Base-by-base conservation (phyloP, 495 filamentous ascomycete genomes). In the Aspergillus coremiiformis region DNA sequence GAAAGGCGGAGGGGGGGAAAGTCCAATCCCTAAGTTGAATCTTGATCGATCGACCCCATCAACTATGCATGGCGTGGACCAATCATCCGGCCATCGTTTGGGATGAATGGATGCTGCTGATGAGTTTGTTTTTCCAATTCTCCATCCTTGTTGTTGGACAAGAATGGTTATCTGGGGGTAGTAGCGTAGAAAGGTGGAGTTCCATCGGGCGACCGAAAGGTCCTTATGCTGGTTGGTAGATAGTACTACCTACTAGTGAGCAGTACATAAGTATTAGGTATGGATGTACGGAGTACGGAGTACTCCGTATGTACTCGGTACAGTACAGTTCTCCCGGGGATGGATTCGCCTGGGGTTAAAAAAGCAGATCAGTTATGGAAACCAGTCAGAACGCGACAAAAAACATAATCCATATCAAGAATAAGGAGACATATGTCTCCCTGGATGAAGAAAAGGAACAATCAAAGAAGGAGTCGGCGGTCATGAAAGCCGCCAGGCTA, bases 201-300 rank as follows among this genome's bases (percentile, higher is more conserved):
- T 54, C 44, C 44, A n/a, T 26, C 44, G 44, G 44, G 30, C 3
- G 17, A 44, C 37, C 44, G 53, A 46, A 41, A 46, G 53, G 53
- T 22, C 32, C n/a, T 29, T 26, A 27, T 29, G n/a, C 22, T n/a
- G 39, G 39, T 45, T 11, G 44, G 11, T 21, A n/a, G n/a, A n/a
- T n/a, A n/a, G n/a, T n/a, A n/a, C n/a, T n/a, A n/a, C n/a, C n/a
- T n/a, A n/a, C n/a, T n/a, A n/a, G n/a, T n/a, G n/a, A n/a, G n/a
- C n/a, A n/a, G n/a, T n/a, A n/a, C n/a, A n/a, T n/a, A n/a, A n/a
- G n/a, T n/a, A n/a, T n/a, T n/a, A n/a, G n/a, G n/a, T n/a, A n/a
- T n/a, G n/a, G n/a, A n/a, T n/a, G n/a, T n/a, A n/a, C n/a, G n/a
- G n/a, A n/a, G n/a, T n/a, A n/a, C n/a, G n/a, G n/a, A n/a, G n/a